These are phyloP conservation scores for Sesbania bispinosa DNA, from an alignment of 306 rosid genomes.

Conservation along the genomic window DNA sequence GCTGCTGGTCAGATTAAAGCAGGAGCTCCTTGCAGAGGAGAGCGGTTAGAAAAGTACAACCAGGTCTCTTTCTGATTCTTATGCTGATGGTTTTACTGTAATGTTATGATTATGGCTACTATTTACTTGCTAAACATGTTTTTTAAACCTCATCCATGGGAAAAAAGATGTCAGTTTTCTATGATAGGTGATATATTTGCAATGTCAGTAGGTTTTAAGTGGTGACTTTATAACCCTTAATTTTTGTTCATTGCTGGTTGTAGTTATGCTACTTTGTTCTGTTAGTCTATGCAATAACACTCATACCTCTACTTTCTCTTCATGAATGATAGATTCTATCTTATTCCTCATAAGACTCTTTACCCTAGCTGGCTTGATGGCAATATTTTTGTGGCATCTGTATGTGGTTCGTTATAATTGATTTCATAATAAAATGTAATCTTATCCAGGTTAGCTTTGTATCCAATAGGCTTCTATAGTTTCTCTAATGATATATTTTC, in stretches of 20 bases:
- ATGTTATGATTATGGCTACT: slow-evolving; percentile 8
- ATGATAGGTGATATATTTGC: neutral
- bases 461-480: too few species aligned
- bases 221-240: neutral
- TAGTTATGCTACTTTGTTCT: neutral
- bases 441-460: too few species aligned
- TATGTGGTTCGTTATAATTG: too few species aligned
- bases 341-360: too few species aligned
- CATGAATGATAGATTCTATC: too few species aligned
- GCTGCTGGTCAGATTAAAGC: slow-evolving; percentile 86
- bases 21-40: slow-evolving; percentile 99
- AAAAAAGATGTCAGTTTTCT: neutral
- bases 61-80: slow-evolving; percentile 56
- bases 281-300: neutral
- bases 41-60: slow-evolving; percentile 87
- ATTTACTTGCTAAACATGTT: neutral
- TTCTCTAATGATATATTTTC: too few species aligned
- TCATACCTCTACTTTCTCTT: too few species aligned
- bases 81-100: slow-evolving; percentile 18
- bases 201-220: neutral
- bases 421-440: too few species aligned
- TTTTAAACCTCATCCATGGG: neutral
- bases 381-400: too few species aligned
- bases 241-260: neutral
- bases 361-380: too few species aligned